These are phyloP conservation scores for Aspergillus sp. DNA, from an alignment of 2,329 filamentous ascomycete genomes.

Conservation along the genomic window DNA sequence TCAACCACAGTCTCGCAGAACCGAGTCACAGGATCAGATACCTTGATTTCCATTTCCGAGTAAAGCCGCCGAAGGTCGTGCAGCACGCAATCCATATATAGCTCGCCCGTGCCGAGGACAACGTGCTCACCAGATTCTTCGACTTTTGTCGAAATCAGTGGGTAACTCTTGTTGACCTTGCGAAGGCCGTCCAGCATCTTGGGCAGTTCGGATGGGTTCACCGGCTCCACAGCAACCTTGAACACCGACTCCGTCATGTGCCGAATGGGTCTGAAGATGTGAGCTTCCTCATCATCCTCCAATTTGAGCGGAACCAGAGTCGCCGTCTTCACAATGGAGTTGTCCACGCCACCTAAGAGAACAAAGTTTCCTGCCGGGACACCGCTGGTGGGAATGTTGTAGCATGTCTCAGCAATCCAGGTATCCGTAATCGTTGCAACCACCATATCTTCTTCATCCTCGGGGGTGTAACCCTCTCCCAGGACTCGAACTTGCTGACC, in stretches of 20 bases:
- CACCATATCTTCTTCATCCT: conserved; percentile 97
- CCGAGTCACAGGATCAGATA: conserved; percentile 93
- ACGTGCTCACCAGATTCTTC: conserved; percentile 98
- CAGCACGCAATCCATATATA: conserved; percentile 99
- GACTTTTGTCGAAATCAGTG: conserved; percentile 91
- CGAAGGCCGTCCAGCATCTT: conserved; percentile 98
- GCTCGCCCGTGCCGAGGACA: conserved; percentile 87
- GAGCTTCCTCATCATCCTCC: conserved; percentile 84
- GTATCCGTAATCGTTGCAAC: conserved; percentile 79
- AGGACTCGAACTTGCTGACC: conserved; percentile 84
- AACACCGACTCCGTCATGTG: conserved; percentile 98
- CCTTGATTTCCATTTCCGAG: conserved; percentile 98
- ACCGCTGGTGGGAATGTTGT: conserved; percentile 87
- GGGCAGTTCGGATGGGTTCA: conserved; percentile 94
- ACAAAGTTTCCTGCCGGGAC: conserved; percentile 93
- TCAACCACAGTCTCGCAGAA: conserved; percentile 99
- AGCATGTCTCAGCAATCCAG: conserved; percentile 87
- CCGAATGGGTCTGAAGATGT: conserved; percentile 88
- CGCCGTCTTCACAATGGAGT: conserved; percentile 96
- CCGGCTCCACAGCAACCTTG: conserved; percentile 95
- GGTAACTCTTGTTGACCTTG: conserved; percentile 97
- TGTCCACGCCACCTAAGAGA: conserved; percentile 88
- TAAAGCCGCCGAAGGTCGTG: conserved; percentile 93
- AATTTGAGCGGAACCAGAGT: conserved; percentile 80
- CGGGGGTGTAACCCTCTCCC: conserved; percentile 91